Evolutionary conservation across 495 filamentous ascomycete genomes (phyloP).

Genomic region (Penicillium longicatenatum): DNA sequence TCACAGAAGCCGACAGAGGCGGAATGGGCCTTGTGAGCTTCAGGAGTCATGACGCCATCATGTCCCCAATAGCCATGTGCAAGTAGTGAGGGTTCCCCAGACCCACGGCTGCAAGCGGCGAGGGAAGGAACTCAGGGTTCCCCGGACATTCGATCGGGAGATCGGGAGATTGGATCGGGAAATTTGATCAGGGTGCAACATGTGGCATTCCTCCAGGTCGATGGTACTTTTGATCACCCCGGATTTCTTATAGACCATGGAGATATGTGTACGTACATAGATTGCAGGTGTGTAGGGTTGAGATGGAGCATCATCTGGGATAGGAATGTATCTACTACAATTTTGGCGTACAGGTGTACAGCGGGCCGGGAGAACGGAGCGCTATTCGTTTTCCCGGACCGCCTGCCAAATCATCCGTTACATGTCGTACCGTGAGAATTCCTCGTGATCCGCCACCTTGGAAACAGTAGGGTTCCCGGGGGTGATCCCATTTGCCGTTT

Average conservation of each 20-base stretch:
- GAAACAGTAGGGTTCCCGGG: neutral
- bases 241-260: neutral
- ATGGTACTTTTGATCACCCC: neutral
- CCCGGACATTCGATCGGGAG: constrained; percentile 12
- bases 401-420: neutral
- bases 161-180: neutral
- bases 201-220: neutral
- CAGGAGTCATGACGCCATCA: neutral
- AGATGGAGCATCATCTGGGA: neutral
- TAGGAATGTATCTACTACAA: neutral
- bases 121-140: neutral
- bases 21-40: neutral
- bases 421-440: neutral
- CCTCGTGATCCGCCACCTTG: too few species aligned
- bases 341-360: too few species aligned
- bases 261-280: neutral
- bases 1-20: neutral
- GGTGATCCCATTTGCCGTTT: neutral
- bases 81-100: neutral
- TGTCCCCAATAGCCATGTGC: neutral
- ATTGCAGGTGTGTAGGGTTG: neutral
- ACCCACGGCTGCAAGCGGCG: constrained; percentile 1
- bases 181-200: too few species aligned
- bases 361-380: neutral
- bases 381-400: neutral